Conservation (phyloP, 805 yeast species). For the Ogataea corticis region DNA sequence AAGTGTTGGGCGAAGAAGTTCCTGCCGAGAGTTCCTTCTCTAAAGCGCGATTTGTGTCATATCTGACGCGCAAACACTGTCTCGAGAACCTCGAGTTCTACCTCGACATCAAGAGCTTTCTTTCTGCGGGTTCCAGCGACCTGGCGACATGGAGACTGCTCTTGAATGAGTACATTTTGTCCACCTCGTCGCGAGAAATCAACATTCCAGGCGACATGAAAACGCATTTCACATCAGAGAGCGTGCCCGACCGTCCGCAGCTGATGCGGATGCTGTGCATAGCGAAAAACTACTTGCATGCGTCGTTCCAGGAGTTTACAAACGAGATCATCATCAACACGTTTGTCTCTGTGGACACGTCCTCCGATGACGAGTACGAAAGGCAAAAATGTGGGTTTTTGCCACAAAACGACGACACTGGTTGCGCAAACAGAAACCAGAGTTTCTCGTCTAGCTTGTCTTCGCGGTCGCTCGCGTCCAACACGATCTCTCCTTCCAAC, state of each 20-base stretch:
- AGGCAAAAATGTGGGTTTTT: conserved; percentile 8
- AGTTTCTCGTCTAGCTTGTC: conserved; percentile 13
- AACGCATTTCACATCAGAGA: conserved; percentile 10
- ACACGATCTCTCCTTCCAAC: neutral
- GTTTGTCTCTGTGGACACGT: conserved; percentile 13
- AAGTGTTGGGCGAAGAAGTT: conserved; percentile 29
- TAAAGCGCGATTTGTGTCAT: conserved; percentile 29
- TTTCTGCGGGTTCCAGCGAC: conserved; percentile 14
- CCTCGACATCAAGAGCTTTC: conserved; percentile 25
- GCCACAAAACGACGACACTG: neutral
- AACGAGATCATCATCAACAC: conserved; percentile 13
- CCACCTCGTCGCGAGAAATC: conserved; percentile 30
- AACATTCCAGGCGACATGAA: conserved; percentile 34
- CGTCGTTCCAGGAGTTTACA: conserved; percentile 34
- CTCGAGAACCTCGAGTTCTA: conserved; percentile 38
- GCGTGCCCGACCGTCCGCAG: conserved; percentile 22
- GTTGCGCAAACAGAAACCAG: conserved; percentile 6
- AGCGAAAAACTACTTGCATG: conserved; percentile 29
- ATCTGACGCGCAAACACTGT: conserved; percentile 34
- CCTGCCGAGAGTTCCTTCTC: conserved; percentile 25
- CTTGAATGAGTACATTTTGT: conserved; percentile 29
- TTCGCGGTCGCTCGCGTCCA: conserved; percentile 1
- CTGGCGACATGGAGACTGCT: conserved; percentile 30
- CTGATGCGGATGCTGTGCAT: conserved; percentile 24
- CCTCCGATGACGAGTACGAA: conserved; percentile 14